A percentile compares a stretch with the other conserved stretches of the same genome.
Evolutionary conservation across 345 rosid species (phyloP).

Genomic region (Erucastrum elatum): DNA sequence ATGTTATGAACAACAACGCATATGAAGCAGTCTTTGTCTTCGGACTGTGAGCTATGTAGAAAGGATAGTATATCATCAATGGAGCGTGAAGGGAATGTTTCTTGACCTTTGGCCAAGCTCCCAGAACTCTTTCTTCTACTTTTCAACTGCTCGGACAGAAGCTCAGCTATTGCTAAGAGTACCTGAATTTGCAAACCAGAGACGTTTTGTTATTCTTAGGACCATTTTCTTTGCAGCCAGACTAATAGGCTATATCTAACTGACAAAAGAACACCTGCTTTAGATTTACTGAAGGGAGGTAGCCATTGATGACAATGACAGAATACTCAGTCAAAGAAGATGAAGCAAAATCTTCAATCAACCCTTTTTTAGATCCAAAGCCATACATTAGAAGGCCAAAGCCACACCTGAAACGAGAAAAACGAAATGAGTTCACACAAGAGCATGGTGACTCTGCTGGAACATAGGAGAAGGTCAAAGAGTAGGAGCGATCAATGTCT

Average conservation of each 20-base stretch:
- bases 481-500: conserved; percentile 3
- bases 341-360: conserved; percentile 89
- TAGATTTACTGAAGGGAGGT: conserved; percentile 74
- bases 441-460: background rate
- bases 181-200: conserved; percentile 52
- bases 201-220: too few species aligned
- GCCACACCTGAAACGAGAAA: conserved; percentile 72
- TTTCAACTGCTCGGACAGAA: conserved; percentile 65
- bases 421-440: too few species aligned
- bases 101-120: conserved; percentile 49
- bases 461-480: conserved; percentile 1
- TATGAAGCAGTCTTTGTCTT: conserved; percentile 57
- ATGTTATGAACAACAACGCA: conserved; percentile 80
- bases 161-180: conserved; percentile 59
- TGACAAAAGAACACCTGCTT: too few species aligned
- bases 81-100: conserved; percentile 62
- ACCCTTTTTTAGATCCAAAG: conserved; percentile 83
- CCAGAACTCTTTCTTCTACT: conserved; percentile 42
- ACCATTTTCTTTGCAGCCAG: too few species aligned
- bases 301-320: conserved; percentile 84
- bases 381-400: conserved; percentile 93
- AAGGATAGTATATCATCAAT: conserved; percentile 70
- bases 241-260: too few species aligned
- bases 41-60: conserved; percentile 49
- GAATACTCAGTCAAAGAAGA: conserved; percentile 64